Evolutionary conservation across 306 rosid genomes (phyloP).

Genomic region (Lathyrus oleraceus): DNA sequence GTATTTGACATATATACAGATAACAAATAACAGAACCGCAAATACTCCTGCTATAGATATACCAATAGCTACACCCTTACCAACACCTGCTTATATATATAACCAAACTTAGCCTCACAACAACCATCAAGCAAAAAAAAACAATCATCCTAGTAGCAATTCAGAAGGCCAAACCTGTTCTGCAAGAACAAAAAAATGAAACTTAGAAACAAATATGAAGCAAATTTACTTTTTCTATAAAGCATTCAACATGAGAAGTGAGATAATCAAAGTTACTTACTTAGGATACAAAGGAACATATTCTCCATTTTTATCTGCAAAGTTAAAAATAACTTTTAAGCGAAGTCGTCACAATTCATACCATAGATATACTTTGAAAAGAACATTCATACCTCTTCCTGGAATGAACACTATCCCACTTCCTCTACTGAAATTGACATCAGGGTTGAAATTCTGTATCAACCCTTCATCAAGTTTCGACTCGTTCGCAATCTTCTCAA

Average conservation of each 20-base stretch:
- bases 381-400: constrained; percentile 54
- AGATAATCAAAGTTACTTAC: constrained; percentile 52
- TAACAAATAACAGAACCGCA: constrained; percentile 49
- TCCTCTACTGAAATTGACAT: constrained; percentile 54
- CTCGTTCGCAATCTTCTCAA: constrained; percentile 29
- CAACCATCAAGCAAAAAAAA: constrained; percentile 7
- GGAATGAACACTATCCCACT: constrained; percentile 60
- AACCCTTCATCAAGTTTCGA: constrained; percentile 37
- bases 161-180: constrained; percentile 48
- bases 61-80: constrained; percentile 55
- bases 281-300: constrained; percentile 46
- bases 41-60: constrained; percentile 55
- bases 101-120: constrained; percentile 38
- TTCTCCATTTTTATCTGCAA: constrained; percentile 60
- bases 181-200: constrained; percentile 46
- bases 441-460: constrained; percentile 45
- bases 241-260: constrained; percentile 1
- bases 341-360: not conserved
- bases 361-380: not conserved
- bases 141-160: not conserved
- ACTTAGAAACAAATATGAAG: constrained; percentile 11
- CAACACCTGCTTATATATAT: constrained; percentile 54
- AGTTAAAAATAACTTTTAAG: constrained; percentile 16
- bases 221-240: not conserved
- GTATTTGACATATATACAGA: constrained; percentile 38